Percentiles rank a stretch among this genome's conserved stretches.
Conservation (phyloP, 1,284 basidiomycete species). For the Cutaneotrichosporon cutaneum region DNA sequence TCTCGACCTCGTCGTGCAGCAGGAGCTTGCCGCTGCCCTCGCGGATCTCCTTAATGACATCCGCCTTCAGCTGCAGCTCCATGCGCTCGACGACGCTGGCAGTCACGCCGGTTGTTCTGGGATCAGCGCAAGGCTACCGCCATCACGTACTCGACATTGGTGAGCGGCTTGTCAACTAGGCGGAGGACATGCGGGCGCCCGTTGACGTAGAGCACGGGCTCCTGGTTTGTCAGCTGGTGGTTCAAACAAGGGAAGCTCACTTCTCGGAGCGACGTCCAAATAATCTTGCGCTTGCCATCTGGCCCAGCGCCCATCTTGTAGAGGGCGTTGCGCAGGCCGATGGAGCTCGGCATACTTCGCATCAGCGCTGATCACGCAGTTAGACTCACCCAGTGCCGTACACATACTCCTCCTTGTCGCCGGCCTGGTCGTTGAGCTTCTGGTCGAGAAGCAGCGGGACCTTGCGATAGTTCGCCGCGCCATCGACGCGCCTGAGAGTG, state of each 20-base stretch:
- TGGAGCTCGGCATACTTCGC: conserved; percentile 32
- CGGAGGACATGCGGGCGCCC: conserved; percentile 84
- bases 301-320: conserved; percentile 75
- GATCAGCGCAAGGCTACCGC: not conserved
- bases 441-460: conserved; percentile 64
- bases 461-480: conserved; percentile 85
- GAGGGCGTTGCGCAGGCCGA: conserved; percentile 70
- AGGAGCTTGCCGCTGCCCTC: conserved; percentile 77
- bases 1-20: conserved; percentile 94
- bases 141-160: conserved; percentile 79
- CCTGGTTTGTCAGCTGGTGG: conserved; percentile 46
- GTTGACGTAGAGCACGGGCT: conserved; percentile 72
- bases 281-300: conserved; percentile 67
- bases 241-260: conserved; percentile 51
- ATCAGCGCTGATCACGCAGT: not conserved
- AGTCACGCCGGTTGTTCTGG: conserved; percentile 87
- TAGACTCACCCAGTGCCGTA: conserved; percentile 78
- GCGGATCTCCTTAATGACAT: conserved; percentile 78
- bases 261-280: conserved; percentile 90
- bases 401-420: conserved; percentile 63
- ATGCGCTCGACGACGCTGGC: conserved; percentile 89
- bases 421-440: conserved; percentile 32
- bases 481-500: conserved; percentile 73
- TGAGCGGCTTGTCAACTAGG: conserved; percentile 81
- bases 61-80: conserved; percentile 85